These are phyloP conservation scores for Geranomyces michiganensis DNA, from an alignment of 192 early-diverging fungal species.

Conservation along the genomic window DNA sequence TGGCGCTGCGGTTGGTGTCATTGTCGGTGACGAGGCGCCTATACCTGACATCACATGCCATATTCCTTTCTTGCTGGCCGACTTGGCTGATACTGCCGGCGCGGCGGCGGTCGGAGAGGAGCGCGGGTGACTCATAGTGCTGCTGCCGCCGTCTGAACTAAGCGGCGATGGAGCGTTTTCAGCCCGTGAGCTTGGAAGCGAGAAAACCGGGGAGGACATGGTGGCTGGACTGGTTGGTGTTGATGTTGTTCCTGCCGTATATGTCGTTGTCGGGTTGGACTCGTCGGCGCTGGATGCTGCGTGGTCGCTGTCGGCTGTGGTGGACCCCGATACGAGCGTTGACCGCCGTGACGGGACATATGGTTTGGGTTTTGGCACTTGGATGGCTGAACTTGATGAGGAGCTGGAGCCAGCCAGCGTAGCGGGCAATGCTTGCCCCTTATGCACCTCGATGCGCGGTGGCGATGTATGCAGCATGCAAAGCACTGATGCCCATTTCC, in stretches of 20 bases:
- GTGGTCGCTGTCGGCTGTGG: too few species aligned
- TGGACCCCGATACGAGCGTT: neutral
- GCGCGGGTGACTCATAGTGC: too few species aligned
- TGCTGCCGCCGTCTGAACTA: too few species aligned
- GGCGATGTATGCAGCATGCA: slow-evolving; percentile 13
- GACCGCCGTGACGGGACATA: neutral
- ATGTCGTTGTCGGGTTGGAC: too few species aligned
- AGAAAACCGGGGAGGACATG: too few species aligned
- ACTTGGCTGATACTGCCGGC: neutral
- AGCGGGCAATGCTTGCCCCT: neutral
- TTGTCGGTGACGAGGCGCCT: neutral
- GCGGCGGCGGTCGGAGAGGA: too few species aligned
- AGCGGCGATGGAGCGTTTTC: too few species aligned
- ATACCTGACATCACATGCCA: slow-evolving; percentile 6
- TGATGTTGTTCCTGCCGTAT: too few species aligned
- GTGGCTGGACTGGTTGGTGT: too few species aligned
- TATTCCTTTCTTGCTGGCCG: slow-evolving; percentile 3
- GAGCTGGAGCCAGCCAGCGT: neutral
- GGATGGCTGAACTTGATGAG: neutral
- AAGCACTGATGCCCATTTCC: slow-evolving; percentile 33
- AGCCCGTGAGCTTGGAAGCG: too few species aligned
- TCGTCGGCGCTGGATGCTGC: too few species aligned
- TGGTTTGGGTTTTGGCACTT: neutral
- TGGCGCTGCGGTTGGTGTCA: neutral
- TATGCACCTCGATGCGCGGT: slow-evolving; percentile 14